Base-by-base conservation (phyloP, 192 early-diverging fungal genomes). In the Coemansia sp. region DNA sequence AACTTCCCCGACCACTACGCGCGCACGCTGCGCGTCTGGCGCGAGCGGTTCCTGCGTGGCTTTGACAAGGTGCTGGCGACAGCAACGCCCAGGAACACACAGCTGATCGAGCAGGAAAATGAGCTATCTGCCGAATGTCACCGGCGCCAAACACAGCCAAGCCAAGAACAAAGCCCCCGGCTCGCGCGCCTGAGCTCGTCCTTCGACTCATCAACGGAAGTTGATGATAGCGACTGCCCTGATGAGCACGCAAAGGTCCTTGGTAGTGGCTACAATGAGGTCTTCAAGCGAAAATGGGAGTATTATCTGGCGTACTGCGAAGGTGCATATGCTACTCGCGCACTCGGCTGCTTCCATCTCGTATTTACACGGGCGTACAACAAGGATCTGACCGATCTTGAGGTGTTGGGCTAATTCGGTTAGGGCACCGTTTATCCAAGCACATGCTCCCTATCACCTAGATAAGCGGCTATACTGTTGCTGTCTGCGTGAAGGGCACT, bases 301-400 rank as follows among this genome's bases (percentile, higher is more conserved):
- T 87, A 75, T 48, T 87, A 87, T 55, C 85, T 87, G 67, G 79
- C 82, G 5, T 87, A 82, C 67, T 87, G 85, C 51, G 83, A 85
- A 48, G 83, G 77, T 25, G 85, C 82, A 0, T 87, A 84, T 59
- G 71, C 68, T 14, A 76, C 75, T 2, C 63, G 80, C 21, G 79
- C 76, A 3, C 64, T 86, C 12, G 80, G 77, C 8, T 66, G 73
- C 21, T 29, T 66, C 0, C 78, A 78, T 31, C 38, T 83, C 8
- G 59, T 77, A 11, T 65, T 78, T 30, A 51, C 59, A 1, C 45
- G 76, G 25, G 58, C 51, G 10, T 57, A 65, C 50, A 65, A 57
- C 45, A 27, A 44, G n/a, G 13, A 28, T 5, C 41, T 33, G 5
- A 5, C 14, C 32, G 14, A 5, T n/a, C 32, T n/a, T 13, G 57